Evolutionary conservation across 257 asterid species (phyloP).

Genomic region (Linaria vulgaris): DNA sequence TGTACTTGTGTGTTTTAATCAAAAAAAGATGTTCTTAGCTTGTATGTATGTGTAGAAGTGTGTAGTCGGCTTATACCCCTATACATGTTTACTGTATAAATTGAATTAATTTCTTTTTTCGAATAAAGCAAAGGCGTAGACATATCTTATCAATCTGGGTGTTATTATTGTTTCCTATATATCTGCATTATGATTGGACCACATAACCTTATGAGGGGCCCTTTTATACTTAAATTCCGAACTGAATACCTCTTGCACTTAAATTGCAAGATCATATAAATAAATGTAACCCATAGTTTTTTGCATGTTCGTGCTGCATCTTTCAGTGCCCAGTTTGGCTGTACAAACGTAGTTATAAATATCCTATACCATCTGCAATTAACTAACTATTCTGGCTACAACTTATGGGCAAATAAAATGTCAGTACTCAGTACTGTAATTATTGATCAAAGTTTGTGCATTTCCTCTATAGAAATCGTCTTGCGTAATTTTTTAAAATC

Average conservation of each 20-base stretch:
- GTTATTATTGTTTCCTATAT: conserved; percentile 13
- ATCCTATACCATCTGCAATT: background rate
- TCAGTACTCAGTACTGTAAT: background rate
- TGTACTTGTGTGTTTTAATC: too few species aligned
- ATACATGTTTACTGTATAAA: too few species aligned
- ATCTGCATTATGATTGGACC: conserved; percentile 28
- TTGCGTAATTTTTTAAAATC: too few species aligned
- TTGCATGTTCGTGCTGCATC: conserved; percentile 14
- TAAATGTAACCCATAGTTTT: conserved; percentile 18
- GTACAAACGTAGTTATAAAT: background rate
- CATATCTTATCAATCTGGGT: conserved; percentile 20
- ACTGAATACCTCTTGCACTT: conserved; percentile 5
- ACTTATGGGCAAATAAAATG: background rate
- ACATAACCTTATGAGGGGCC: conserved; percentile 24
- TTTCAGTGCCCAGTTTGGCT: conserved; percentile 1
- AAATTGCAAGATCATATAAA: conserved; percentile 10
- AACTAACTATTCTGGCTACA: background rate
- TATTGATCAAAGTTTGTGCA: too few species aligned
- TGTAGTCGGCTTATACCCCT: too few species aligned
- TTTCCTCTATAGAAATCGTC: too few species aligned
- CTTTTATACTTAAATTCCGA: background rate
- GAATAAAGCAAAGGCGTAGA: background rate
- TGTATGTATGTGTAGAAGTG: too few species aligned
- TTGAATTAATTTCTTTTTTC: too few species aligned
- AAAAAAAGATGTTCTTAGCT: too few species aligned